These are phyloP conservation scores for Phytopythium vexans DNA, from an alignment of 352 stramenopile genomes.

Conservation along the genomic window DNA sequence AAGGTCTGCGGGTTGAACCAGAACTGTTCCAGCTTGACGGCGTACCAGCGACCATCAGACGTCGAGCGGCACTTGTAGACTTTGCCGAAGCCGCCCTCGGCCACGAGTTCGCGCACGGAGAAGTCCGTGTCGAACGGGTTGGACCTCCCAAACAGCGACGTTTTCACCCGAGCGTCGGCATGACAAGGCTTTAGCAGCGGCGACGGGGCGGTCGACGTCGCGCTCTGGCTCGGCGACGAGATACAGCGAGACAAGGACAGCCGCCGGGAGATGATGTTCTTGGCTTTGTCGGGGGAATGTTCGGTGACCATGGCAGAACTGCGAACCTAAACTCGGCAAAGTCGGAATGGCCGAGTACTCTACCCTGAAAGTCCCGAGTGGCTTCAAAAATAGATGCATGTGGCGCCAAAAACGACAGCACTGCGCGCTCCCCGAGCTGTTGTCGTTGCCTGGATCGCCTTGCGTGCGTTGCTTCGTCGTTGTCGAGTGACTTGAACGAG, in stretches of 20 bases:
- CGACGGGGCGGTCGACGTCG: slow-evolving; percentile 21
- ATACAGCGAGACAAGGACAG: too few relatives aligned
- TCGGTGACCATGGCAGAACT: too few relatives aligned
- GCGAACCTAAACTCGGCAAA: too few relatives aligned
- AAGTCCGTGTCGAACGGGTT: slow-evolving; percentile 85
- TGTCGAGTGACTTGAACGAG: too few relatives aligned
- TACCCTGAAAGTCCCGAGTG: too few relatives aligned
- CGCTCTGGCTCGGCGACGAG: slow-evolving; percentile 12
- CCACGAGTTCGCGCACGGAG: slow-evolving; percentile 57
- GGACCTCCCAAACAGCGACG: slow-evolving; percentile 48
- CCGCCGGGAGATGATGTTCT: neutral
- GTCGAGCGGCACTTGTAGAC: slow-evolving; percentile 79
- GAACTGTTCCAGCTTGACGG: slow-evolving; percentile 80
- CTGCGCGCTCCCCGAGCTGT: too few relatives aligned
- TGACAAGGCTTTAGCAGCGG: slow-evolving; percentile 4
- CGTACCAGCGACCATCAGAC: slow-evolving; percentile 67
- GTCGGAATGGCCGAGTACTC: too few relatives aligned
- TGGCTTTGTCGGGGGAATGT: slow-evolving; percentile 6
- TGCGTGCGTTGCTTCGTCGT: too few relatives aligned
- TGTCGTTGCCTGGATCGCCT: too few relatives aligned
- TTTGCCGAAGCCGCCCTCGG: slow-evolving; percentile 71
- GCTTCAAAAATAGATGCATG: too few relatives aligned
- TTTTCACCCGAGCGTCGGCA: neutral
- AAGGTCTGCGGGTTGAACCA: slow-evolving; percentile 83
- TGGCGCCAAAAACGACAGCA: too few relatives aligned